Evolutionary conservation across 352 stramenopile genomes (phyloP).

Genomic region (Globisporangium orthogonon): DNA sequence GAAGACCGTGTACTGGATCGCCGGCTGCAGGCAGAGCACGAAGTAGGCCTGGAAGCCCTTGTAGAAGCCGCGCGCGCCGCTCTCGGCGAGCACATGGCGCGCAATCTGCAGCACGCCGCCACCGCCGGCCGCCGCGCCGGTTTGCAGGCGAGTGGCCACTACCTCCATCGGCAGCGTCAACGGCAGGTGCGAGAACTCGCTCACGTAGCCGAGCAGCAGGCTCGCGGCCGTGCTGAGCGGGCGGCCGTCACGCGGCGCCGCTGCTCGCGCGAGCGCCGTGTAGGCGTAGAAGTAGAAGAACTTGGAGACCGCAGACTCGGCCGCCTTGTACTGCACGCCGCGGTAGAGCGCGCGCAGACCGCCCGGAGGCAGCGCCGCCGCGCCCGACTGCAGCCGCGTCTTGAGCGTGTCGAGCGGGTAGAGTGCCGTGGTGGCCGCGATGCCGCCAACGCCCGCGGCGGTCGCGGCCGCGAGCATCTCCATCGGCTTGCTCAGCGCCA

Average conservation of each 20-base stretch:
- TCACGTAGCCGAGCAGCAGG: slow-evolving; percentile 77
- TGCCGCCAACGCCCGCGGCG: slow-evolving; percentile 66
- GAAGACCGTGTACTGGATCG: slow-evolving; percentile 97
- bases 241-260: slow-evolving; percentile 47
- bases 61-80: slow-evolving; percentile 69
- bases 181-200: slow-evolving; percentile 70
- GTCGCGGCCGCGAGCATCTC: slow-evolving; percentile 75
- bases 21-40: slow-evolving; percentile 95
- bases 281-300: slow-evolving; percentile 90
- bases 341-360: slow-evolving; percentile 65
- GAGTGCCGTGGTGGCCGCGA: slow-evolving; percentile 68
- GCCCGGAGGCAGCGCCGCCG: slow-evolving; percentile 40
- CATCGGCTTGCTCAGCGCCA: slow-evolving; percentile 79
- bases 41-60: slow-evolving; percentile 89
- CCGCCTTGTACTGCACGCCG: slow-evolving; percentile 81
- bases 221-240: slow-evolving; percentile 63
- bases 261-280: slow-evolving; percentile 67
- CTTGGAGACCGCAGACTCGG: slow-evolving; percentile 81
- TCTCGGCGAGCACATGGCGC: slow-evolving; percentile 59
- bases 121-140: slow-evolving; percentile 25
- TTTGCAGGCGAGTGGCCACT: slow-evolving; percentile 84
- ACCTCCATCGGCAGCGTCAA: slow-evolving; percentile 87
- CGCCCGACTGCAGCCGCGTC: slow-evolving; percentile 80
- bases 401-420: slow-evolving; percentile 88
- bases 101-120: slow-evolving; percentile 57